A percentile compares a stretch with the other conserved stretches of the same genome.
Conservation (phyloP, 805 yeast genomes). For the Myxozyma sirexii region DNA sequence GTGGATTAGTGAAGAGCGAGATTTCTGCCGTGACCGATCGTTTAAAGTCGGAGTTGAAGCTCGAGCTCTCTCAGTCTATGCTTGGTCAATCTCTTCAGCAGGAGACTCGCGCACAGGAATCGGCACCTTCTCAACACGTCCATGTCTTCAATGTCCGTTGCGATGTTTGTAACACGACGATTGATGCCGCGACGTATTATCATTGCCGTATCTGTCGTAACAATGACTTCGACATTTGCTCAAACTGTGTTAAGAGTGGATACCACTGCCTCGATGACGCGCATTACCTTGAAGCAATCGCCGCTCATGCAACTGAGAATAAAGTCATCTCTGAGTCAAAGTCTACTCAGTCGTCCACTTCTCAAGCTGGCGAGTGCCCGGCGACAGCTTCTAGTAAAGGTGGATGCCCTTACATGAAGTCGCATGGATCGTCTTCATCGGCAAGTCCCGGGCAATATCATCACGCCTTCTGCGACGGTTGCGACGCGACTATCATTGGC, state of each 20-base stretch:
- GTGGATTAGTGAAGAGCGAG: slow-evolving; percentile 9
- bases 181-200: slow-evolving; percentile 15
- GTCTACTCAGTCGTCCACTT: too few relatives aligned
- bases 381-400: background rate
- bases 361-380: too few relatives aligned
- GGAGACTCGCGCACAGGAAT: too few relatives aligned
- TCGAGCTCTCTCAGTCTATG: background rate
- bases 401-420: background rate
- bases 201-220: slow-evolving; percentile 27
- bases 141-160: slow-evolving; percentile 17
- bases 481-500: slow-evolving; percentile 43
- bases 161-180: slow-evolving; percentile 16
- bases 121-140: background rate
- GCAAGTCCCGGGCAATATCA: slow-evolving; percentile 4
- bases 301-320: background rate
- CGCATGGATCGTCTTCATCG: too few relatives aligned
- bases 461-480: slow-evolving; percentile 38
- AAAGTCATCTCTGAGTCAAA: too few relatives aligned
- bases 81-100: background rate
- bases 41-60: slow-evolving; percentile 11
- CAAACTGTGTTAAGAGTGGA: slow-evolving; percentile 20
- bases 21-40: slow-evolving; percentile 6
- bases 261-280: slow-evolving; percentile 28
- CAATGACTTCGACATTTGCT: slow-evolving; percentile 30
- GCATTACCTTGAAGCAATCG: slow-evolving; percentile 17